Base-by-base conservation (phyloP, 148 eudicot species). In the Vaccinium darrowii region DNA sequence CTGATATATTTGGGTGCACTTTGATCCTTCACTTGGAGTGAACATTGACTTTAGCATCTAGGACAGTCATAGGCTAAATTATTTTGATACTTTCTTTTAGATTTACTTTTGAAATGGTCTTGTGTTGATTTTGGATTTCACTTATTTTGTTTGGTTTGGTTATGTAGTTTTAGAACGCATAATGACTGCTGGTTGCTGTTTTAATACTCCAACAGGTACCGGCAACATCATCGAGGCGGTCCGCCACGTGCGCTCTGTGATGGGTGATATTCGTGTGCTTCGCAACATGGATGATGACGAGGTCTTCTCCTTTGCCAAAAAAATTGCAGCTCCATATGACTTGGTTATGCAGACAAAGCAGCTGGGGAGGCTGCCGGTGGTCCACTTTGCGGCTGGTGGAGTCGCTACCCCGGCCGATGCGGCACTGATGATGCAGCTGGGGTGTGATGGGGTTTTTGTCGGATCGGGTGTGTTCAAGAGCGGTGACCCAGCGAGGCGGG, bases 401-500 rank as follows among this genome's bases (percentile, higher is more conserved):
- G 98, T 96, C 27, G 92, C 94, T 3, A 96, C 99, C 0, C 99
- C 99, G 9, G 98, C 98, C 0, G 98, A 94, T 80, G 99, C 99
- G 0, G 99, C 99, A 10, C 74, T 96, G 86, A 94, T 96, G 99
- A 96, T 94, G 97, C 98, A 94, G 87, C 83, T 96, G 84, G 98
- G 99, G 0, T 93, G 98, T 76, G 99, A 96, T 43, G 99, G 98
- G 0, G 96, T 96, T 58, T 96, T 94, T 71, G 92, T 96, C 2
- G 98, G 98, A 4, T 93, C 94, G 0, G 99, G 96, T 16, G 93
- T 96, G 82, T 94, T 96, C 85, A 94, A 93, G 91, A 92, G 94
- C 43, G 91, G 91, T 7, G 95, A 96, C 84, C 97, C 99, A 1
- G 94, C 94, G 0, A 86, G 86, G 79, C 83, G 93, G 36, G 93